phyloP scores from a whole-genome alignment of 768 basidiomycete genomes.

The Amanita rimosa region DNA sequence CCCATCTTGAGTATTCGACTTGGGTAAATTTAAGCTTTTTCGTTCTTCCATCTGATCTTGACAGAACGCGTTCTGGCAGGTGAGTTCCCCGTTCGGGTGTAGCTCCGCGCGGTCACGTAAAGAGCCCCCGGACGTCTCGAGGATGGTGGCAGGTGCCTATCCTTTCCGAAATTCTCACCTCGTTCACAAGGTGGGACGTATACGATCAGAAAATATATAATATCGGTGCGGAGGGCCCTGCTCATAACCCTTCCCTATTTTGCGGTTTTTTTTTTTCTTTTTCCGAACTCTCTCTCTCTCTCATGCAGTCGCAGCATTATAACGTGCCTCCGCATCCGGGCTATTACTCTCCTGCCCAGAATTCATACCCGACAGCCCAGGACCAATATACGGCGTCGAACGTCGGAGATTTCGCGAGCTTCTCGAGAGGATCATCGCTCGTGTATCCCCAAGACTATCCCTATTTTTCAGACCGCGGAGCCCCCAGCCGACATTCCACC shows the following conservation, averaged over 20 bases:
- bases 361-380: conserved; percentile 8
- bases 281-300: conserved; percentile 6
- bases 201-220: conserved; percentile 38
- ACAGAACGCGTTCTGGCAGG: conserved; percentile 25
- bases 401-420: conserved; percentile 17
- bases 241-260: conserved; percentile 23
- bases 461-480: conserved; percentile 31
- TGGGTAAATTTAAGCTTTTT: conserved; percentile 10
- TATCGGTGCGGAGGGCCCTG: conserved; percentile 19
- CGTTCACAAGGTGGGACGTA: conserved; percentile 29
- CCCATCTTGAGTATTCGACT: conserved; percentile 3
- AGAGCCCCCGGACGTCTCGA: conserved; percentile 28
- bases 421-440: conserved; percentile 42
- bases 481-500: conserved; percentile 1
- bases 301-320: conserved; percentile 28
- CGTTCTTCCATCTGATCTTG: conserved; percentile 19
- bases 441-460: conserved; percentile 31
- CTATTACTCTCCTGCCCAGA: conserved; percentile 16
- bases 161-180: conserved; percentile 32
- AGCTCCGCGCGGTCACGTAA: conserved; percentile 35
- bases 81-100: conserved; percentile 22
- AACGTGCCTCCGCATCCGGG: conserved; percentile 16
- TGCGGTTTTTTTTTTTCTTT: no score
- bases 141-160: conserved; percentile 32
- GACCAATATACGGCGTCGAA: conserved; percentile 4